Base-by-base conservation (phyloP, 78 protist genomes). In the Dictyostelium firmibasis region DNA sequence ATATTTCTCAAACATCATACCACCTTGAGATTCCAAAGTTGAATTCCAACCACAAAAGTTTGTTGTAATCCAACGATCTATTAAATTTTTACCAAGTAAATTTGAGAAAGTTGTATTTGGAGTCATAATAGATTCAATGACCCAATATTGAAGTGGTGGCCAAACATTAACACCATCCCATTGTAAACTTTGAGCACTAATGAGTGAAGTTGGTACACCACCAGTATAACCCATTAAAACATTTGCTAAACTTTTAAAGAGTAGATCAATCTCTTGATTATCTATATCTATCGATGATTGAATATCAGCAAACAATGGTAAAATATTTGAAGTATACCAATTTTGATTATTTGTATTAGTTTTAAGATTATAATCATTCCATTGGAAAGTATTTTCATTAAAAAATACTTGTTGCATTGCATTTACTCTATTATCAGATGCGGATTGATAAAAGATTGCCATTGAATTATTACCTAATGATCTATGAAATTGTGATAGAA, bases 151-250 rank as follows among this genome's bases (percentile, higher is more conserved):
- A 43, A 96, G 44, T 33, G 97, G 97, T 57, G 98, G 50, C 97
- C 97, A 97, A 13, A 81, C 81, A 27, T 94, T 95, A 0, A 96
- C 94, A 14, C 25, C 44, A 69, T 97, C 98, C 98, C 98, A 97
- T 88, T 97, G 98, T 57, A 57, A 57, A 57, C 67, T 57, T 83
- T 94, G 84, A 0, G 76, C 74, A 3, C 79, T 38, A 0, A 64
- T 20, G 0, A 72, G 18, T 27, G 96, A 64, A 16, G 97, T 64
- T 29, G 97, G 93, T 4, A 91, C 83, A 20, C 97, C 97, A 35
- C 97, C 97, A 4, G 41, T 33, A 64, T 41, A 88, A 29, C 47
- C 47, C 11, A 67, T 79, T 27, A 67, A 25, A 27, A 79, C 25
- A 1, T 23, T 27, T 8, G 29, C 72, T 31, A 91, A 20, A 3